These are phyloP conservation scores for Triticum turgidum DNA, from an alignment of 176 grass and related monocot species.

Conservation along the genomic window DNA sequence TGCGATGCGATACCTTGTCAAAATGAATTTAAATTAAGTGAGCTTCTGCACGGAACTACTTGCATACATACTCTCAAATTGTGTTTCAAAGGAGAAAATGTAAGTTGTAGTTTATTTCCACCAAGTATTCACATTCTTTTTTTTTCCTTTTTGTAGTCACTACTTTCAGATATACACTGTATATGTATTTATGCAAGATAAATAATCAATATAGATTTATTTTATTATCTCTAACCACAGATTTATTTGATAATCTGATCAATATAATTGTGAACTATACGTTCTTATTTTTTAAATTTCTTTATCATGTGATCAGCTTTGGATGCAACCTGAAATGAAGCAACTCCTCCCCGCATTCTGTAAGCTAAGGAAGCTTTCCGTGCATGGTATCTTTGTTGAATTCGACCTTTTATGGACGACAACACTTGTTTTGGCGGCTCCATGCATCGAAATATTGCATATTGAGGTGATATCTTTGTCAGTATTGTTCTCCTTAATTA, in stretches of 20 bases:
- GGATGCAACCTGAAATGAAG: background rate
- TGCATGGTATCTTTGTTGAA: too few relatives aligned
- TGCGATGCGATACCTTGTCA: background rate
- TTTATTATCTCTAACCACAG: background rate
- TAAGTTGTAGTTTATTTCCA: background rate
- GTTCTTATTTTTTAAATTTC: background rate
- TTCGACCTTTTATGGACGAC: background rate
- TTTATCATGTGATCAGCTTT: background rate
- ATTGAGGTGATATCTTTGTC: background rate
- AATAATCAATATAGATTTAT: background rate
- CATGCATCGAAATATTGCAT: background rate
- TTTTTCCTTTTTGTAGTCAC: background rate
- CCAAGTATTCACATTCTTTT: too few relatives aligned
- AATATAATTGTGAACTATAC: background rate
- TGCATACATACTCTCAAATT: background rate
- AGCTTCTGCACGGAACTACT: background rate
- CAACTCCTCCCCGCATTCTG: background rate
- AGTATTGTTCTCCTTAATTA: too few relatives aligned
- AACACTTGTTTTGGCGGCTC: background rate
- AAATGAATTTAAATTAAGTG: background rate
- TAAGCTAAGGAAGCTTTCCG: too few relatives aligned
- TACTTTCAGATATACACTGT: too few relatives aligned
- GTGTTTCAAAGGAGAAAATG: slow-evolving; percentile 4
- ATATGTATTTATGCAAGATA: background rate
- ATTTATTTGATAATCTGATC: background rate